Conservation (phyloP, 2,329 filamentous ascomycete species). For the Trichocomaceae sp. region DNA sequence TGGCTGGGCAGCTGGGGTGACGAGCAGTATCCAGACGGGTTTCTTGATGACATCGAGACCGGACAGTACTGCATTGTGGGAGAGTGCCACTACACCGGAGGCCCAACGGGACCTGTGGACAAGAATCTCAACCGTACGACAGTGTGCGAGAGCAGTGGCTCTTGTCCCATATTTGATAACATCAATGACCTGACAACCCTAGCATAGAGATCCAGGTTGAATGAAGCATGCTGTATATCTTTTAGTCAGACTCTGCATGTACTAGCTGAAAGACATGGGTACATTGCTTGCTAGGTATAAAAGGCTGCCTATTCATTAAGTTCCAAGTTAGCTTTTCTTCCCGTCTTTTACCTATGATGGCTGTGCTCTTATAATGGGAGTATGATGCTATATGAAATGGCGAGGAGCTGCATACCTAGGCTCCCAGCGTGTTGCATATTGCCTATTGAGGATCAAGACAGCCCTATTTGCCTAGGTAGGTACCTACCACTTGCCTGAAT, state of each 20-base stretch:
- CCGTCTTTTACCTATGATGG: too few relatives aligned
- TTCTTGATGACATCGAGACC: not conserved
- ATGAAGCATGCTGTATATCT: not conserved
- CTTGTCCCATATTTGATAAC: constrained; percentile 19
- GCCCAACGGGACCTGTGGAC: constrained; percentile 4
- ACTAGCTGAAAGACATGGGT: not conserved
- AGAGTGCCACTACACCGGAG: constrained; percentile 4
- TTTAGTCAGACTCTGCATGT: not conserved
- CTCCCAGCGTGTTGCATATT: too few relatives aligned
- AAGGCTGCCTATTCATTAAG: too few relatives aligned
- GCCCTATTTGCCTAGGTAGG: too few relatives aligned
- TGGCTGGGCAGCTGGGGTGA: constrained; percentile 7
- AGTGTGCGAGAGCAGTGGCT: not conserved
- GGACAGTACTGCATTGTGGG: constrained; percentile 3
- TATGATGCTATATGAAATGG: too few relatives aligned
- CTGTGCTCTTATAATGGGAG: too few relatives aligned
- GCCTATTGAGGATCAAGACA: too few relatives aligned
- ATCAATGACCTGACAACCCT: not conserved
- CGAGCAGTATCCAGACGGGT: constrained; percentile 3
- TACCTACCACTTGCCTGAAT: too few relatives aligned
- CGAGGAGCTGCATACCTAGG: too few relatives aligned
- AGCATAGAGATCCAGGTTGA: not conserved
- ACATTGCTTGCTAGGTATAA: too few relatives aligned
- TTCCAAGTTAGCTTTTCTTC: too few relatives aligned
- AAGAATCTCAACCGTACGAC: constrained; percentile 6